phyloP scores from a whole-genome alignment of 495 filamentous ascomycete genomes.

The Aspergillus baeticus region DNA sequence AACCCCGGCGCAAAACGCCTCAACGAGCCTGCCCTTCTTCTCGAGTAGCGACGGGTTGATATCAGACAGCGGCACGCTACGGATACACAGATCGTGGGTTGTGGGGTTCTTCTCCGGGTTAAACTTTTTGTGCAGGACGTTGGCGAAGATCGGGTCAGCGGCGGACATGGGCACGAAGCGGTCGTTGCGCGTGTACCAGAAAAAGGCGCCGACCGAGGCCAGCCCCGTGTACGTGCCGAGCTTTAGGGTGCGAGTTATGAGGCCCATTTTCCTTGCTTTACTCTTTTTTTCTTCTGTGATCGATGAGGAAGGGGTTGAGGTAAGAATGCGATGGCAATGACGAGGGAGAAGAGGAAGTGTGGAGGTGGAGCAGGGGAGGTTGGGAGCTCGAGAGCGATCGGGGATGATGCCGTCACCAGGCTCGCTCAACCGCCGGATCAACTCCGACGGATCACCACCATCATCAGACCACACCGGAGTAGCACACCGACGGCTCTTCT shows the following conservation, averaged over 20 bases:
- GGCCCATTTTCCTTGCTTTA: not conserved
- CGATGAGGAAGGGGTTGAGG: not conserved
- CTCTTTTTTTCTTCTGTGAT: not conserved
- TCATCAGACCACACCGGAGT: too few relatives aligned
- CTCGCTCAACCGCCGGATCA: not conserved
- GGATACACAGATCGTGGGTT: slow-evolving; percentile 60
- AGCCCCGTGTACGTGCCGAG: slow-evolving; percentile 39
- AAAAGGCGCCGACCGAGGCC: slow-evolving; percentile 43
- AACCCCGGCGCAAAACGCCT: slow-evolving; percentile 64
- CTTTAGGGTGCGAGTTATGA: slow-evolving; percentile 31
- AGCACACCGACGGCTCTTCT: not conserved
- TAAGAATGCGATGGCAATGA: not conserved
- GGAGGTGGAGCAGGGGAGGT: slow-evolving; percentile 3
- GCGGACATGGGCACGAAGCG: slow-evolving; percentile 48
- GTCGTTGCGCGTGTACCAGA: slow-evolving; percentile 44
- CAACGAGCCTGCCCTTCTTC: slow-evolving; percentile 56
- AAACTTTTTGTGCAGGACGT: slow-evolving; percentile 51
- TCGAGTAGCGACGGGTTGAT: slow-evolving; percentile 64
- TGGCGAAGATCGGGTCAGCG: slow-evolving; percentile 61
- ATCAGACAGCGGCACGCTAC: slow-evolving; percentile 58
- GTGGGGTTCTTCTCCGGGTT: slow-evolving; percentile 63
- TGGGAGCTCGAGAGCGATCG: not conserved
- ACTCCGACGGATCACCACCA: not conserved
- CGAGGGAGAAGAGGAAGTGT: not conserved
- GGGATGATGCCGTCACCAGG: not conserved